phyloP scores from a whole-genome alignment of 2,329 filamentous ascomycete genomes.

The Fusarium papillatum region DNA sequence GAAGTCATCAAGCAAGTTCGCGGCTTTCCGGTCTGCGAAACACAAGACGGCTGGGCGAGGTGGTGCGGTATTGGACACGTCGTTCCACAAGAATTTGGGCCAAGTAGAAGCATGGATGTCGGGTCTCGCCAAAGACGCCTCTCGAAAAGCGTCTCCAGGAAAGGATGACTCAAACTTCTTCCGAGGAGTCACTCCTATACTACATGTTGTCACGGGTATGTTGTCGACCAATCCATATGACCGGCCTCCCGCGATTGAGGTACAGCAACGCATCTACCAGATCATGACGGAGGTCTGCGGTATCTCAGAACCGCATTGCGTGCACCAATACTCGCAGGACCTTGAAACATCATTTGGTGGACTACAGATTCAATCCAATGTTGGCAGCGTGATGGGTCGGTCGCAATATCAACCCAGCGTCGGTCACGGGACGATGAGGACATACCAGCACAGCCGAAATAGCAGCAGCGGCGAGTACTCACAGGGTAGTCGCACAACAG shows the following conservation, averaged over 20 bases:
- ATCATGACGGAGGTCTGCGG: constrained; percentile 63
- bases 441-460: constrained; percentile 47
- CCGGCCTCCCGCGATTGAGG: constrained; percentile 65
- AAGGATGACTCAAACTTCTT: constrained; percentile 61
- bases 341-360: constrained; percentile 44
- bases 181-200: constrained; percentile 63
- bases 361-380: constrained; percentile 34
- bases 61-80: constrained; percentile 75
- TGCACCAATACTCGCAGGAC: constrained; percentile 60
- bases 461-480: constrained; percentile 52
- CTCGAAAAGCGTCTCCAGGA: constrained; percentile 55
- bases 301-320: constrained; percentile 66
- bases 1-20: constrained; percentile 75
- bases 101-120: constrained; percentile 79
- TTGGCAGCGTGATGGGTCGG: constrained; percentile 18
- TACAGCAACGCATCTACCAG: constrained; percentile 65
- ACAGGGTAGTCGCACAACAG: constrained; percentile 50
- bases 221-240: constrained; percentile 64
- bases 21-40: constrained; percentile 74
- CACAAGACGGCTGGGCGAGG: constrained; percentile 71
- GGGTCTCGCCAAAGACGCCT: constrained; percentile 70
- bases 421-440: constrained; percentile 47
- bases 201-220: constrained; percentile 68
- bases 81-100: constrained; percentile 79
- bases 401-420: constrained; percentile 40